Base-by-base conservation (phyloP, 306 rosid species). In the Quercus suber region DNA sequence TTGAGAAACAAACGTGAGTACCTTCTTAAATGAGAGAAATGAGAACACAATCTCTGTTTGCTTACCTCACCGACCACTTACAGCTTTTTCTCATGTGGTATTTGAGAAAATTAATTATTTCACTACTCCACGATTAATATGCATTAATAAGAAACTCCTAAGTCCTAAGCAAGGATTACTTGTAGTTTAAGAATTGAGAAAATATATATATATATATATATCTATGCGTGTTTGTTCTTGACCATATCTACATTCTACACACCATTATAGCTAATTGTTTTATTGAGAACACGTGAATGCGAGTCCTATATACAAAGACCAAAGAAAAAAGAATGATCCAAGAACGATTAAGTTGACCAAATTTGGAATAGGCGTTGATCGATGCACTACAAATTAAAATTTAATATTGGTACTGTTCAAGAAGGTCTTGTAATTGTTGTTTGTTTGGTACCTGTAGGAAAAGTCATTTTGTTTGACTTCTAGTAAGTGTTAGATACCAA, bases 31-130 rank as follows among this genome's bases (percentile, higher is more conserved):
- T 13, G 71, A 43, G 3, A 41, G 75, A 70, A 82, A 73, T 82
- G 79, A 31, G 85, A 82, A 73, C 85, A 71, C 81, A 31, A 71
- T 71, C 51, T 59, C 23, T 2, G 3, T 4, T 6, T 11, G 53
- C 15, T 1, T 17, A 33, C 25, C 58, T 65, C 65, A 17, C 69
- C 52, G 14, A 2, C 11, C 4, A 3, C 13, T 18, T 5, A 20
- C 2, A 37, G 45, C 45, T 27, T 27, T 65, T 77, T 71, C 49
- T 20, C 85, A 58, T 19, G 76, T 23, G 83, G 13, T 12, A 0
- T 27, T 45, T 58, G 51, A 15, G 20, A n/a, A n/a, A 52, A 31
- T 10, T 15, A 14, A 43, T 65, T 12, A 49, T 49, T 13, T 49
- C 53, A 12, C 15, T 49, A 3, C 15, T 49, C 4, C 17, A 45